Evolutionary conservation across 768 basidiomycete genomes (phyloP), one percentile per base, ranked within the genome.

Genomic region (Agaricus sinodeliciosus): DNA sequence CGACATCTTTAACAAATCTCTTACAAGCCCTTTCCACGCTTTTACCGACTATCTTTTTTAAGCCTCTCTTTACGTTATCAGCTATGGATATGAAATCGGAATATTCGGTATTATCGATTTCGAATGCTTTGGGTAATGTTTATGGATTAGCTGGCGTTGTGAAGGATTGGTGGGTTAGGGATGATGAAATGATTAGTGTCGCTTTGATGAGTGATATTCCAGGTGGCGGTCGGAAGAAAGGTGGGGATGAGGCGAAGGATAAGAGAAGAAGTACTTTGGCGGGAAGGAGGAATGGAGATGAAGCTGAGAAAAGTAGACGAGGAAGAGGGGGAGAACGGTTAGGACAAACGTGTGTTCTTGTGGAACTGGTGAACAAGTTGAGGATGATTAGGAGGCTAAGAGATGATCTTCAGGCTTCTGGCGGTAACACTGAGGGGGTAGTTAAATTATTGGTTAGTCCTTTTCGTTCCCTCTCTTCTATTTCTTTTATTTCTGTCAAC

Each of bases 161-260:
- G 13, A 72, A 78, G 2, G 80, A 81, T 55, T 80, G 83, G 58
- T 89, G 85, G 86, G 72, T 73, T 6, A 73, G 77, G 19, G 81
- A 89, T 62, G 71, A 81, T 5, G 87, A 89, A 59, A 90, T 90
- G 87, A 69, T 88, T 59, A 72, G 82, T 3, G 75, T 89, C 2
- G 87, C 83, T 9, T 61, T 89, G 39, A 77, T 85, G 74, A 80
- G 76, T 52, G 79, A 80, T 55, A 64, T 71, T 8, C 62, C 60
- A 6, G 66, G 51, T 42, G 26, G 28, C 36, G 36, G 31, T 31
- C 22, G 22, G 22, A 22, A 22, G 22, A 11, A 8, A 8, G 31
- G 27, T 28, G 40, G 44, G 28, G 35, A 62, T 49, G 57, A 61
- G 48, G 65, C 58, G 50, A 56, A 49, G 43, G 60, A 28, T 47